Evolutionary conservation across 176 grass and related monocot species (phyloP).

Genomic region (Pontederia crassipes): DNA sequence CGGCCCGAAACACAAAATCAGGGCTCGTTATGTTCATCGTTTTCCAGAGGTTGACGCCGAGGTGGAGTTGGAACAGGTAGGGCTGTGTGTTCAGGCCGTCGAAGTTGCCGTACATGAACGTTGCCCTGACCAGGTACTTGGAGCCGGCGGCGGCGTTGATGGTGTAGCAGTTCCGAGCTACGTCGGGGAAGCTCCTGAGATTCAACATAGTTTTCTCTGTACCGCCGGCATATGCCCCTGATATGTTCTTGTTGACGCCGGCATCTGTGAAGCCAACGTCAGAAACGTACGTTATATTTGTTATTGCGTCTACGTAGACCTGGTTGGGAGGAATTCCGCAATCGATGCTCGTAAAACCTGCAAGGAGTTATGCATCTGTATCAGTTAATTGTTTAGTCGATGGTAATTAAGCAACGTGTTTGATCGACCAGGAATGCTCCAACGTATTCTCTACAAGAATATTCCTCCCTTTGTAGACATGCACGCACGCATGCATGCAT

Average conservation of each 20-base stretch:
- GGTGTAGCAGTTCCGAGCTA: constrained; percentile 39
- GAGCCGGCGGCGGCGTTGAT: constrained; percentile 9
- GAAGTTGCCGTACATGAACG: constrained; percentile 45
- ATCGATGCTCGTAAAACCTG: constrained; percentile 19
- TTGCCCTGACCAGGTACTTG: constrained; percentile 25
- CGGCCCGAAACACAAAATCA: neutral
- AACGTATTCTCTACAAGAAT: too few relatives aligned
- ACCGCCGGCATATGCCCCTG: neutral
- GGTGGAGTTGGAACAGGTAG: constrained; percentile 28
- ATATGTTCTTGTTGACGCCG: constrained; percentile 22
- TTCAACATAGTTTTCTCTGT: constrained; percentile 6
- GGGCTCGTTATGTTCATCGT: constrained; percentile 30
- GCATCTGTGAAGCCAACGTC: constrained; percentile 21
- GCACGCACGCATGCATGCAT: too few relatives aligned
- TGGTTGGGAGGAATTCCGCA: neutral
- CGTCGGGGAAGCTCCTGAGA: constrained; percentile 30
- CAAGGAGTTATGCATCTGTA: neutral
- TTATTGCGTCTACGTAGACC: constrained; percentile 8
- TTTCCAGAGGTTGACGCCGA: constrained; percentile 34
- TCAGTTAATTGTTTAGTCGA: too few relatives aligned
- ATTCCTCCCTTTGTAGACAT: too few relatives aligned
- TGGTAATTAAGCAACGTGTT: too few relatives aligned
- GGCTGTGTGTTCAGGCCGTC: constrained; percentile 5
- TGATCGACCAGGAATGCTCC: too few relatives aligned
- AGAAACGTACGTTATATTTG: constrained; percentile 19